Evolutionary conservation across 371 early-diverging fungal species (phyloP), one percentile per base, ranked within the genome.

Genomic region (Antonospora locustae): DNA sequence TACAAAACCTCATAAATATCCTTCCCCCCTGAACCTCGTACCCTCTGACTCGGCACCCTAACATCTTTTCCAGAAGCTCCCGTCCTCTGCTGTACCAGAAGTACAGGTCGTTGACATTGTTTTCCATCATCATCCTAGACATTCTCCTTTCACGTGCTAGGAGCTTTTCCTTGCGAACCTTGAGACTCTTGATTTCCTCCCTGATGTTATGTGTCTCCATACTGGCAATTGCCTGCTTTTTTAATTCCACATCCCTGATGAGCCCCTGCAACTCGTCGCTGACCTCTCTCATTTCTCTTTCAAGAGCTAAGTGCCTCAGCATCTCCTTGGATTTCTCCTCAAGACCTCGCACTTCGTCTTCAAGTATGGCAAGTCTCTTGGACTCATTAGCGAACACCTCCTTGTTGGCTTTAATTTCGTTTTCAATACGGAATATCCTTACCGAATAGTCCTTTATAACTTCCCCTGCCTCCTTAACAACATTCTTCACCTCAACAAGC

Each of bases 21-120:
- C 40, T 24, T 6, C 23, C 23, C 7, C 23, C 23, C 23, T 7
- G 19, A 20, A 7, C 2, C 2, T 6, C 7, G 6, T 20, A n/a
- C n/a, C n/a, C 28, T 7, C 1, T 36, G 1, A 30, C 25, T 27
- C 23, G 3, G 7, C 17, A 36, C 22, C 60, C 60, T 53, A 67
- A 67, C 3, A 67, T 38, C 20, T 53, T 63, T 25, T 58, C 40
- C 11, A 59, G 16, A n/a, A 67, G 23, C 3, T 54, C 50, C n/a
- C 32, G 9, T 16, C 44, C 24, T 23, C 39, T 37, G 12, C 43
- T 48, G 17, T 69, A 50, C 66, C 66, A 69, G 34, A 24, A 36
- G 27, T 58, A 64, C 2, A 63, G 39, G 50, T 69, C 66, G 20
- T 69, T 66, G 11, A 69, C 46, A 30, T 63, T 40, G 24, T 55